Evolutionary conservation across 306 rosid genomes (phyloP).

Genomic region (Delonix regia): DNA sequence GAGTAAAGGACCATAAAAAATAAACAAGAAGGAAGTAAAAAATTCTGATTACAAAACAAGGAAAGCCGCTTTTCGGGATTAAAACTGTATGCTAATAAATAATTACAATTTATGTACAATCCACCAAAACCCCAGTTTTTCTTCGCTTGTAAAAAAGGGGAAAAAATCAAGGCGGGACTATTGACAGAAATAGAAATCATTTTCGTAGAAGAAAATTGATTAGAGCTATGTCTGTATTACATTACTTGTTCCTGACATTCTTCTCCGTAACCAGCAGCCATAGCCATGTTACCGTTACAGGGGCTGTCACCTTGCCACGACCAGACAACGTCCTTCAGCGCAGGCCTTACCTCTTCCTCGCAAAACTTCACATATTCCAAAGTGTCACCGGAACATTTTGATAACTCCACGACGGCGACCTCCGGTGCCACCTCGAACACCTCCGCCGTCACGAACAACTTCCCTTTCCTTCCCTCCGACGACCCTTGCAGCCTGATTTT

Average conservation of each 20-base stretch:
- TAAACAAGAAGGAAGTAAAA: too few relatives aligned
- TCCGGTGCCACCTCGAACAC: conserved; percentile 72
- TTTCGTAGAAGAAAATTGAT: neutral
- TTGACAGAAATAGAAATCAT: neutral
- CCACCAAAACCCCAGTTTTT: neutral
- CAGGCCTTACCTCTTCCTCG: conserved; percentile 71
- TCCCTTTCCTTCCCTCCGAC: conserved; percentile 68
- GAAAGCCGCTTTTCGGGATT: neutral
- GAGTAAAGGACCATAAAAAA: neutral
- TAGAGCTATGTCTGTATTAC: neutral
- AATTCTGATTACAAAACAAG: too few relatives aligned
- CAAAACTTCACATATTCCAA: conserved; percentile 70
- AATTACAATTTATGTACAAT: conserved; percentile 12
- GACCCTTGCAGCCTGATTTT: conserved; percentile 55
- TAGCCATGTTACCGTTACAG: conserved; percentile 2
- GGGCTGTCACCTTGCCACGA: conserved; percentile 76
- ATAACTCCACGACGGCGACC: conserved; percentile 71
- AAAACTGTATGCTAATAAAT: neutral
- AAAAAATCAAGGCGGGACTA: neutral
- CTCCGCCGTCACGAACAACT: conserved; percentile 63
- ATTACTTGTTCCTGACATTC: neutral
- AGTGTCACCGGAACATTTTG: conserved; percentile 71
- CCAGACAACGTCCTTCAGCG: conserved; percentile 79
- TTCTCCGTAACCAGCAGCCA: conserved; percentile 2
- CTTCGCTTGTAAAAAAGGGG: neutral